phyloP scores from a whole-genome alignment of 1,284 basidiomycete species.

The Golubevia pallescens region DNA sequence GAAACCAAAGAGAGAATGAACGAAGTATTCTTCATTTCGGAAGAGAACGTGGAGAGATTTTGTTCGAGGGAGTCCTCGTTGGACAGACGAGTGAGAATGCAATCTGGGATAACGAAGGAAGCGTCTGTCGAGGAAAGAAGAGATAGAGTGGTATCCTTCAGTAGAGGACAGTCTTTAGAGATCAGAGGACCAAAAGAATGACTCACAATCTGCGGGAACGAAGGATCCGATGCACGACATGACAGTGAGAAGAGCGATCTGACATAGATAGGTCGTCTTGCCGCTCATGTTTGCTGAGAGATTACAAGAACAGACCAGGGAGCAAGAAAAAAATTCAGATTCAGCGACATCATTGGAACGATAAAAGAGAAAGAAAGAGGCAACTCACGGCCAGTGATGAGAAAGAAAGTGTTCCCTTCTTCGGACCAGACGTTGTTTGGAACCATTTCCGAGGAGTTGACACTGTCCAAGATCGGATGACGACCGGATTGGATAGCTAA shows the following conservation, averaged over 20 bases:
- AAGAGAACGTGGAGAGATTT: constrained; percentile 40
- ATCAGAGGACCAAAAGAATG: constrained; percentile 71
- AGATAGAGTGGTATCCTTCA: not conserved
- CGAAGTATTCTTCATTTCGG: constrained; percentile 35
- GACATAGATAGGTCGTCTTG: constrained; percentile 89
- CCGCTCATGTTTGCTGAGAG: constrained; percentile 79
- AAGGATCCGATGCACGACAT: constrained; percentile 69
- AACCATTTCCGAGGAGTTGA: constrained; percentile 68
- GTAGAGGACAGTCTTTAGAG: constrained; percentile 3
- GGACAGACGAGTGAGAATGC: constrained; percentile 82
- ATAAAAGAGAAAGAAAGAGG: not conserved
- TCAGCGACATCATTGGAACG: constrained; percentile 6
- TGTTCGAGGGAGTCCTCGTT: constrained; percentile 78
- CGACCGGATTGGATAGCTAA: constrained; percentile 59
- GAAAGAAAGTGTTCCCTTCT: constrained; percentile 68
- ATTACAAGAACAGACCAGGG: constrained; percentile 66
- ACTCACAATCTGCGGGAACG: constrained; percentile 87
- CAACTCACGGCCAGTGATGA: constrained; percentile 29
- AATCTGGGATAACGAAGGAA: constrained; percentile 74
- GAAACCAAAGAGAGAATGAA: constrained; percentile 71
- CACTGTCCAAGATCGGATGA: constrained; percentile 74
- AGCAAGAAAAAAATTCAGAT: not conserved
- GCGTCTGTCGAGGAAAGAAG: constrained; percentile 5
- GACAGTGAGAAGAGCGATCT: constrained; percentile 80
- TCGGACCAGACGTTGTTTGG: constrained; percentile 18